Base-by-base conservation (phyloP, 2,329 filamentous ascomycete species). In the Orbilia brochopaga region DNA sequence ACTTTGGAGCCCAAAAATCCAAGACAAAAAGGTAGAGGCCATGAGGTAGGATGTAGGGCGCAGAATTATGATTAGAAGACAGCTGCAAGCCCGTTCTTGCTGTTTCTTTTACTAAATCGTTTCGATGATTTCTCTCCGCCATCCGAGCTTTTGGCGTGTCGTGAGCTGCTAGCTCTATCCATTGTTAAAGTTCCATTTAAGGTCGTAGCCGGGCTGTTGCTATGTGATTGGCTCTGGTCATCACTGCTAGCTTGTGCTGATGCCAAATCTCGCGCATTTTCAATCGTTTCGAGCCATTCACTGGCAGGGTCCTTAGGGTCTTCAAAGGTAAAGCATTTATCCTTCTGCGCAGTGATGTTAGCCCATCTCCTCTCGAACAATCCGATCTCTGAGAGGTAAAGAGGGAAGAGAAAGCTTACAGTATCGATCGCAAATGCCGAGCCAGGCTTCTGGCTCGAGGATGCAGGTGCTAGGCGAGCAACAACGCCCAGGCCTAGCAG, bases 291-390 rank as follows among this genome's bases (percentile, higher is more conserved):
- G 54, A 97, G 85, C 94, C 94, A 99, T 79, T 97, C 93, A 75
- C 94, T 88, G 3, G 90, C 90, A 66, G 87, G 86, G 17, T 87
- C 85, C 78, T 95, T 96, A n/a, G 87, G 84, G 77, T 97, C 92
- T 81, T 99, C 94, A 77, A 99, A 99, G 13, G 90, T 90, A 78
- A 90, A 94, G 76, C 95, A 92, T 77, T 92, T 90, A 67, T 96
- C 92, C 75, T 87, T 87, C 93, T 96, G 75, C 37, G 2, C 19
- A 19, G 23, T 17, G 15, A 17, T 17, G 59, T 74, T 46, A 74
- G 72, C 21, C 53, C 35, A 8, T 66, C 48, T 44, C 32, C 50
- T 23, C 40, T 55, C 23, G 40, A 23, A 48, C 52, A n/a, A n/a
- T n/a, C n/a, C n/a, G n/a, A n/a, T n/a, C n/a, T n/a, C n/a, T n/a